phyloP scores from a whole-genome alignment of 1,139 yeast genomes.

The Yamadazyma pseudoaaseri region DNA sequence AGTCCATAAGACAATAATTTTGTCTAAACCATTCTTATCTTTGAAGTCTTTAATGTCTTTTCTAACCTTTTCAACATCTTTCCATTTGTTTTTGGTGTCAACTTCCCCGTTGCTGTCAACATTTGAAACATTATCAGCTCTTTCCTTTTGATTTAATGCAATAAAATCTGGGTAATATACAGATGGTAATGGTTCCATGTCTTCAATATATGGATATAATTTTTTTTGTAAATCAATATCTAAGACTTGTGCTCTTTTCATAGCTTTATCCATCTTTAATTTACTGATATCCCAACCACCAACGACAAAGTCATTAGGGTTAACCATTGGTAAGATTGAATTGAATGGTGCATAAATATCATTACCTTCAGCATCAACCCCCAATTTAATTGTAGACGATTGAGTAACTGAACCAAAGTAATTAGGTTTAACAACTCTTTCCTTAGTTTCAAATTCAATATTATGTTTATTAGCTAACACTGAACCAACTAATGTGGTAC shows the following conservation, averaged over 20 bases:
- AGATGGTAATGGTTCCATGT: slow-evolving; percentile 73
- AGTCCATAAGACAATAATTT: slow-evolving; percentile 91
- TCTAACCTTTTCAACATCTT: slow-evolving; percentile 84
- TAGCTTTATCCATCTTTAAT: slow-evolving; percentile 69
- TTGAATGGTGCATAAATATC: slow-evolving; percentile 94
- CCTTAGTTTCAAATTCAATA: slow-evolving; percentile 77
- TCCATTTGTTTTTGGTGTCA: slow-evolving; percentile 72
- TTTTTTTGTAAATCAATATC: slow-evolving; percentile 83
- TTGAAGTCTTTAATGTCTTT: slow-evolving; percentile 82
- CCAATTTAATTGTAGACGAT: slow-evolving; percentile 85
- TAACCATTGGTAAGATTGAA: slow-evolving; percentile 80
- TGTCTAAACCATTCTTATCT: slow-evolving; percentile 68
- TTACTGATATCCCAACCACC: slow-evolving; percentile 95
- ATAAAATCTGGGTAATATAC: slow-evolving; percentile 95
- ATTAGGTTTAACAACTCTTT: slow-evolving; percentile 77
- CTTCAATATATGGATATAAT: slow-evolving; percentile 63
- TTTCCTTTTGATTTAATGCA: slow-evolving; percentile 89
- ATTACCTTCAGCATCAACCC: slow-evolving; percentile 76
- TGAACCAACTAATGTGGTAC: slow-evolving; percentile 86
- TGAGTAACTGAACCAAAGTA: slow-evolving; percentile 97
- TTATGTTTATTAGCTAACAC: slow-evolving; percentile 82
- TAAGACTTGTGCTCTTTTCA: slow-evolving; percentile 83
- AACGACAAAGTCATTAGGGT: slow-evolving; percentile 86
- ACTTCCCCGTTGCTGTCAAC: slow-evolving; percentile 49
- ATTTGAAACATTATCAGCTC: slow-evolving; percentile 86